Base-by-base conservation (phyloP, 306 rosid species). In the Prunus padus region DNA sequence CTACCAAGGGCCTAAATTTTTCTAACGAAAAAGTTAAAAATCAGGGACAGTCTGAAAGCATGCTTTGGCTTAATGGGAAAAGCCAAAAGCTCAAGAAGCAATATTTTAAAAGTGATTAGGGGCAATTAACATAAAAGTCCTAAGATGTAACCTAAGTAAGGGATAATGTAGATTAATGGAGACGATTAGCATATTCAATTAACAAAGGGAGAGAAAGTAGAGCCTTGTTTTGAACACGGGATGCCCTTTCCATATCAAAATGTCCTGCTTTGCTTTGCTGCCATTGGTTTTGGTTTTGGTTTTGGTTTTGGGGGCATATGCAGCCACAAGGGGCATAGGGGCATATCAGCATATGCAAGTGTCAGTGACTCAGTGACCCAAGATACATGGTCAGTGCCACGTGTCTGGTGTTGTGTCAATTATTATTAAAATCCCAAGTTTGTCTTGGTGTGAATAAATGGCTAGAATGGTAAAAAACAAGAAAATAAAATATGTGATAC, bases 131-230 rank as follows among this genome's bases (percentile, higher is more conserved):
- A 73, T 46, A 65, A 54, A 13, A 70, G 10, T 62, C 60, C 69
- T 67, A 80, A 82, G 89, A 83, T 90, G 87, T 77, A 87, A 80
- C 67, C 85, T 77, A 84, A 90, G 90, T 84, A 83, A 76, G 86
- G 87, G 96, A 90, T 90, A 88, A 88, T 71, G 74, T 88, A 80
- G 79, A 90, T 78, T 76, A 90, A 23, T 84, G 3, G 26, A 11
- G 60, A 51, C 55, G 64, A 81, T 73, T 46, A 81, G 82, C 81
- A 82, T 84, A 77, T 86, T 82, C 78, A 76, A 60, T 3, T 14
- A 55, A n/a, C 19, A 42, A 12, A 47, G 59, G 12, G 26, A 50
- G 46, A 2, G 46, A 22, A 37, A 55, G 16, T 14, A 55, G 65
- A 19, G 51, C 14, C 22, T 55, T 11, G 75, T 54, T 54, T 8